phyloP scores from a whole-genome alignment of 1,284 basidiomycete species.

The Phlebopus sp. region DNA sequence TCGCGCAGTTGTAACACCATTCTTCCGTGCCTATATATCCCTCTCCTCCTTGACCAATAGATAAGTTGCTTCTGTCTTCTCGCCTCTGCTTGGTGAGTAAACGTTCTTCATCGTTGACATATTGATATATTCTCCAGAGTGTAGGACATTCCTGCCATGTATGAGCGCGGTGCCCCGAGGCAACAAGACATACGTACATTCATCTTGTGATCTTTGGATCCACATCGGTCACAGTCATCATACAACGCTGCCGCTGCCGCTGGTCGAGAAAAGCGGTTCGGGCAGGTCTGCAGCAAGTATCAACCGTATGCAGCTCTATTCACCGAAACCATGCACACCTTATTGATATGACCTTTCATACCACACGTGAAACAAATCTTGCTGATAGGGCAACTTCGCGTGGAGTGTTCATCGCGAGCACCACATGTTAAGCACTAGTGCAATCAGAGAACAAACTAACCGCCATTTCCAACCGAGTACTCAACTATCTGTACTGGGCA shows the following conservation, averaged over 20 bases:
- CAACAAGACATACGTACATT: slow-evolving; percentile 47
- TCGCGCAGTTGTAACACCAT: slow-evolving; percentile 91
- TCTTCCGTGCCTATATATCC: slow-evolving; percentile 68
- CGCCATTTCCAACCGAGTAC: slow-evolving; percentile 25
- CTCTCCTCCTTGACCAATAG: slow-evolving; percentile 71
- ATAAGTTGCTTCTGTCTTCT: slow-evolving; percentile 44
- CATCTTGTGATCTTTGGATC: slow-evolving; percentile 62
- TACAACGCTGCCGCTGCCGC: slow-evolving; percentile 31
- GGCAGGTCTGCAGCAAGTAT: slow-evolving; percentile 59
- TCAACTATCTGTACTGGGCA: slow-evolving; percentile 66
- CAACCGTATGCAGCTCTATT: background rate
- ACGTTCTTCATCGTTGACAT: slow-evolving; percentile 59
- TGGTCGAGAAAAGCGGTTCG: slow-evolving; percentile 50
- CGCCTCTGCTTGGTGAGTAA: slow-evolving; percentile 47
- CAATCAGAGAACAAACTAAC: slow-evolving; percentile 5
- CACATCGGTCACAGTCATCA: slow-evolving; percentile 75
- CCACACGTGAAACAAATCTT: slow-evolving; percentile 86
- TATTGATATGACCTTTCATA: slow-evolving; percentile 81
- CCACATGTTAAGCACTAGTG: slow-evolving; percentile 85
- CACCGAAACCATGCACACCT: slow-evolving; percentile 39
- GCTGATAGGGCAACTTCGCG: slow-evolving; percentile 80
- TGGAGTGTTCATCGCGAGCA: slow-evolving; percentile 79
- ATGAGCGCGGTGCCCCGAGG: background rate
- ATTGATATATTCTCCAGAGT: slow-evolving; percentile 85
- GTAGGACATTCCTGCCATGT: slow-evolving; percentile 75